Conservation (phyloP, 371 early-diverging fungal genomes). For the Mortierella sp. region DNA sequence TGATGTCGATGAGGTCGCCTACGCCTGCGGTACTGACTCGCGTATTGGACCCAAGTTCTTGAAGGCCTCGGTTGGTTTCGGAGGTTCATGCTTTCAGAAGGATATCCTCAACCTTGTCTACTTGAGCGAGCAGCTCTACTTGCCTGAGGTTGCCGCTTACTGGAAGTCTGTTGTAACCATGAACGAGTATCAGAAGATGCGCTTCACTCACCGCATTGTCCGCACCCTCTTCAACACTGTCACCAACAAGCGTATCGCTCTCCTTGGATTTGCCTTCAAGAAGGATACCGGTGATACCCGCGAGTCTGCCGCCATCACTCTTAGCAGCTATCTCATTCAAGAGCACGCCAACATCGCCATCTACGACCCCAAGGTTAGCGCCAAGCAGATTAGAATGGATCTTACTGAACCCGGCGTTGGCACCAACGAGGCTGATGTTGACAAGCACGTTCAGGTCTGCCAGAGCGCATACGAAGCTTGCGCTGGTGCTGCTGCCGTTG, state of each 20-base stretch:
- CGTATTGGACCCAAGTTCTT: conserved; percentile 95
- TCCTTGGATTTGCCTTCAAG: conserved; percentile 96
- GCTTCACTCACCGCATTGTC: conserved; percentile 84
- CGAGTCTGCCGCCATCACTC: conserved; percentile 92
- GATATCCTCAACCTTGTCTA: conserved; percentile 95
- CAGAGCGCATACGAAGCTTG: conserved; percentile 52
- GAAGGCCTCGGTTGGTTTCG: conserved; percentile 94
- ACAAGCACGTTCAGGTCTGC: conserved; percentile 79
- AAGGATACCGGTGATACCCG: conserved; percentile 97
- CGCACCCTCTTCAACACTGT: conserved; percentile 86
- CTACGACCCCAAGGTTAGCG: conserved; percentile 94
- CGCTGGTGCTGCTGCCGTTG: conserved; percentile 82
- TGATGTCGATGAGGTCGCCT: conserved; percentile 93
- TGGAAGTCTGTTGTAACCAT: conserved; percentile 93
- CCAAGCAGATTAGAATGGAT: conserved; percentile 85
- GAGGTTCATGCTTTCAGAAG: conserved; percentile 97
- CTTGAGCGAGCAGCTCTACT: conserved; percentile 83
- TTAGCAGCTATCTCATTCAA: conserved; percentile 85
- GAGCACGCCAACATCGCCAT: conserved; percentile 85
- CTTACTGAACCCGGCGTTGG: conserved; percentile 79
- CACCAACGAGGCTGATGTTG: conserved; percentile 66
- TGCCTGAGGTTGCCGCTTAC: conserved; percentile 95
- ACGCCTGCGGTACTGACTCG: conserved; percentile 91
- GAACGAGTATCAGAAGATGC: conserved; percentile 94
- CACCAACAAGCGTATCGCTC: conserved; percentile 85